A percentile compares a stretch with the other conserved stretches of the same genome.
phyloP scores from a whole-genome alignment of 176 grass and related monocot species.

The Carex kokanica region DNA sequence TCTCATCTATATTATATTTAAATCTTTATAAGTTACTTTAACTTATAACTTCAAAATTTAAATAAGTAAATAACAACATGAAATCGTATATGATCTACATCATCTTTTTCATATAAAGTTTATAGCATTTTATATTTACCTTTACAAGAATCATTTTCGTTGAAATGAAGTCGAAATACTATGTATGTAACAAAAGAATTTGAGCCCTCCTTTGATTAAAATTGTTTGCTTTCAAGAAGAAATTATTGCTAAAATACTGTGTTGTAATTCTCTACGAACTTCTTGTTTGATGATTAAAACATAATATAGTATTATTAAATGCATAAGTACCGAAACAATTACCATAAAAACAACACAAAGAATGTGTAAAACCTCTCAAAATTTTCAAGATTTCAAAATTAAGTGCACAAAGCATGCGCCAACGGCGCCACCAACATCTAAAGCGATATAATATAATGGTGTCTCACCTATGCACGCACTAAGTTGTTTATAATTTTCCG shows the following conservation, averaged over 20 bases:
- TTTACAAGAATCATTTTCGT: background rate
- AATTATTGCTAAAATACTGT: background rate
- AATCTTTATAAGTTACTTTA: background rate
- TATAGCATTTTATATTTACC: background rate
- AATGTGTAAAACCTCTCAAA: no score
- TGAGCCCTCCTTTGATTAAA: background rate
- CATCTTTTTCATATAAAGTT: background rate
- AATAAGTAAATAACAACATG: background rate
- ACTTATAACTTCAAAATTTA: background rate
- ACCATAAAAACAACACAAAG: no score
- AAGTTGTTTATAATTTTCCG: no score
- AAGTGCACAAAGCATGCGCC: no score
- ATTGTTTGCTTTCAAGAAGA: background rate
- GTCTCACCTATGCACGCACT: no score
- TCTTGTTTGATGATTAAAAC: background rate
- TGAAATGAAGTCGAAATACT: background rate
- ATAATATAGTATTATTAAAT: background rate
- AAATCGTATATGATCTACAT: background rate
- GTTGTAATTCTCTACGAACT: no score
- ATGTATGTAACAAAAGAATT: background rate
- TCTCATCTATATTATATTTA: background rate
- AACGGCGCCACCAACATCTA: no score
- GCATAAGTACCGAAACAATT: no score
- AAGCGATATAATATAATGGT: no score
- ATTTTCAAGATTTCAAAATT: no score